These are phyloP conservation scores for Chrysosporium queenslandicum DNA, from an alignment of 2,329 filamentous ascomycete species.

Conservation along the genomic window DNA sequence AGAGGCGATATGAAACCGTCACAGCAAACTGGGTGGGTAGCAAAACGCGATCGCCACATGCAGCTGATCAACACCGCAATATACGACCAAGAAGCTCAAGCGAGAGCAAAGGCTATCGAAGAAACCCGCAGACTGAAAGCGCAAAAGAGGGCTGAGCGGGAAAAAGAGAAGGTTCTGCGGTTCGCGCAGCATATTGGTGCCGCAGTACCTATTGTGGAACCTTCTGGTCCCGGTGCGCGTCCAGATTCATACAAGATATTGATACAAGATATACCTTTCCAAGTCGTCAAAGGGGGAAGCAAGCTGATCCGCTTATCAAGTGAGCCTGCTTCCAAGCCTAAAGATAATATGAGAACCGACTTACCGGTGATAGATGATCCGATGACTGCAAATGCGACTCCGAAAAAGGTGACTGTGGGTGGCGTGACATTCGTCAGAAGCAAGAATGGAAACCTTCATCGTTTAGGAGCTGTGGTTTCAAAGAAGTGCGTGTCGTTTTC, in stretches of 20 bases:
- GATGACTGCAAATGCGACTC: constrained; percentile 56
- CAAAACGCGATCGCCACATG: constrained; percentile 63
- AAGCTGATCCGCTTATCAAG: constrained; percentile 67
- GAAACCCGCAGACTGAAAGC: constrained; percentile 46
- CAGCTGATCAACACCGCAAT: constrained; percentile 74
- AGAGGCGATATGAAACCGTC: constrained; percentile 23
- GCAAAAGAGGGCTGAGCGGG: constrained; percentile 51
- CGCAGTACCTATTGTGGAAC: constrained; percentile 13
- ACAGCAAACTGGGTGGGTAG: constrained; percentile 50
- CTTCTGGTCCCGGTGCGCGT: constrained; percentile 21
- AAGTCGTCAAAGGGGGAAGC: constrained; percentile 65
- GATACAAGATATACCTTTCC: constrained; percentile 64
- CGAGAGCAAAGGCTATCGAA: constrained; percentile 60
- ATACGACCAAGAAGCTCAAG: constrained; percentile 63
- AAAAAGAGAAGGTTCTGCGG: constrained; percentile 33
- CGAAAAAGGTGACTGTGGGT: constrained; percentile 61
- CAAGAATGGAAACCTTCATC: constrained; percentile 78
- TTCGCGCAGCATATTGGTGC: constrained; percentile 30
- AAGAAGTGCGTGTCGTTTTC: constrained; percentile 56
- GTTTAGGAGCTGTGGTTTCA: constrained; percentile 62
- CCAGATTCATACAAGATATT: constrained; percentile 51
- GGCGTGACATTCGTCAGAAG: constrained; percentile 76
- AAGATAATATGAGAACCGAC: constrained; percentile 33
- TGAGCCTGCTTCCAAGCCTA: constrained; percentile 37
- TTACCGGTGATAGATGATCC: constrained; percentile 43